Percentiles rank a stretch among this genome's conserved stretches.
phyloP scores from a whole-genome alignment of 148 eudicot genomes.

The Limonium bicolor region DNA sequence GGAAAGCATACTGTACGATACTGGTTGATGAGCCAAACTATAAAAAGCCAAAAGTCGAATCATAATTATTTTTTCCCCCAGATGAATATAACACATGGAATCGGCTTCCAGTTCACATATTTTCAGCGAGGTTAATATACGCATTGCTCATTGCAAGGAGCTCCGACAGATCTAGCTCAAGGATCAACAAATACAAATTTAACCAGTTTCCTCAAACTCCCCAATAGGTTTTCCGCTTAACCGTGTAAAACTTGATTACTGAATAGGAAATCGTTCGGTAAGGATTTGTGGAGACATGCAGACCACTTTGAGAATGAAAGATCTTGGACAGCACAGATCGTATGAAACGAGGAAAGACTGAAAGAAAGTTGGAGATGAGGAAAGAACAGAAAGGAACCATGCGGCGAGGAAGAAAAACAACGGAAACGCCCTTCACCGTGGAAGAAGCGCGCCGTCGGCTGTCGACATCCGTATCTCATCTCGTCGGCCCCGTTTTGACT shows the following conservation, averaged over 20 bases:
- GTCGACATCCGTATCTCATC: not conserved
- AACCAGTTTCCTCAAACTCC: too few species aligned
- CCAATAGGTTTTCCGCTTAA: too few species aligned
- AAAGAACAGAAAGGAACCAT: not conserved
- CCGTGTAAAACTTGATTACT: too few species aligned
- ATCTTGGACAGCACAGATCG: not conserved
- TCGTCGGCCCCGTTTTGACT: not conserved
- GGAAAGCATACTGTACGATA: not conserved
- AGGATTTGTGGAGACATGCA: not conserved
- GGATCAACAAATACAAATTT: too few species aligned
- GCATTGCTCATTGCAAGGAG: too few species aligned
- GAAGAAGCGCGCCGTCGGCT: not conserved
- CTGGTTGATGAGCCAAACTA: not conserved
- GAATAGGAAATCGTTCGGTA: not conserved
- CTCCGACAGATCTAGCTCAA: too few species aligned
- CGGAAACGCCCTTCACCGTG: not conserved
- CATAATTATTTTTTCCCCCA: not conserved
- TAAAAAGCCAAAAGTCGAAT: not conserved
- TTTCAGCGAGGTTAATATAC: too few species aligned
- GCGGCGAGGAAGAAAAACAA: constrained; percentile 1
- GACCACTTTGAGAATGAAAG: not conserved
- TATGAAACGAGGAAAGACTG: not conserved
- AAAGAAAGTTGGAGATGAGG: not conserved
- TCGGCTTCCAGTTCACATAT: too few species aligned
- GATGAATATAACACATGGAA: too few species aligned